A percentile compares a stretch with the other conserved stretches of the same genome.
These are phyloP conservation scores for Sporothrix protearum DNA, from an alignment of 2,329 filamentous ascomycete species.

Conservation along the genomic window DNA sequence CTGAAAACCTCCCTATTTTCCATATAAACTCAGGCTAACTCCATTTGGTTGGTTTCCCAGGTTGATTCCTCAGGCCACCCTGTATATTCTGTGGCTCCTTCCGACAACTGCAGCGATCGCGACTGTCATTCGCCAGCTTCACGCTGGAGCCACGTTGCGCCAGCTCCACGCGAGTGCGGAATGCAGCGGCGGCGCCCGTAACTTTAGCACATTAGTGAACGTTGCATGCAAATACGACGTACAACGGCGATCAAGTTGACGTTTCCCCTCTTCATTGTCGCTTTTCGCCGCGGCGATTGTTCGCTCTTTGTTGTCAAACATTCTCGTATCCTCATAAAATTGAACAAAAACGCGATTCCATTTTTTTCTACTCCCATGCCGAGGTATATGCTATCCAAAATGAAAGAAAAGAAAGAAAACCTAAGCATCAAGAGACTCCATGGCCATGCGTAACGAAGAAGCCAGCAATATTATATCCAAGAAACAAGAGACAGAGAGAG, in stretches of 20 bases:
- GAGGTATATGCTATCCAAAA: neutral
- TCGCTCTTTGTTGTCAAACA: too few relatives aligned
- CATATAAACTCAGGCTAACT: too few relatives aligned
- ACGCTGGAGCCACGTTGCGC: too few relatives aligned
- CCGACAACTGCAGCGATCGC: too few relatives aligned
- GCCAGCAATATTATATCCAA: neutral
- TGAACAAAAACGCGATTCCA: neutral
- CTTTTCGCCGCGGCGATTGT: conserved; percentile 13
- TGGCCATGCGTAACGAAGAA: conserved; percentile 12
- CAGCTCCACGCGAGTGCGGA: too few relatives aligned
- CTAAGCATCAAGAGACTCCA: conserved; percentile 15
- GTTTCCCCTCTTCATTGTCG: neutral
- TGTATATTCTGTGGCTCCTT: too few relatives aligned
- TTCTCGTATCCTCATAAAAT: neutral
- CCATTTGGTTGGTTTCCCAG: too few relatives aligned
- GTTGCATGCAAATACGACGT: neutral
- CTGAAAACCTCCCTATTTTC: too few relatives aligned
- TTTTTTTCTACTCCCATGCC: conserved; percentile 2
- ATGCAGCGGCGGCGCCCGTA: neutral
- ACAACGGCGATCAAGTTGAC: too few relatives aligned
- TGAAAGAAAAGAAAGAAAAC: neutral
- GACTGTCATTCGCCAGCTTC: conserved; percentile 26
- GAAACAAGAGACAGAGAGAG: neutral
- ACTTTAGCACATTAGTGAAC: neutral
- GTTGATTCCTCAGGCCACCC: too few relatives aligned